Conservation (phyloP, 2,329 filamentous ascomycete genomes). For the Alternaria postmessia region DNA sequence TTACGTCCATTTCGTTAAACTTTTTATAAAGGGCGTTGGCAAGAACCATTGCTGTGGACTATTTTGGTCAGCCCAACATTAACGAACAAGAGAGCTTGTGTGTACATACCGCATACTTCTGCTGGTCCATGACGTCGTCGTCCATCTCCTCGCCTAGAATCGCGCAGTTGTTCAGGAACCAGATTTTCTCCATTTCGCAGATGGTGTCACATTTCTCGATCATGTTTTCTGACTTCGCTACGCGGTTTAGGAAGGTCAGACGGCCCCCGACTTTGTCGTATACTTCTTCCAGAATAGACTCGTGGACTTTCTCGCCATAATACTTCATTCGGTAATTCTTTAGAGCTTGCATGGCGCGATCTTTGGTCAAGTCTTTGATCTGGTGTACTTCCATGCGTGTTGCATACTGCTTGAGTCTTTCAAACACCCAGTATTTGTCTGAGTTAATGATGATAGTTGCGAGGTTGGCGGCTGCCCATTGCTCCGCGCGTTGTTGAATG, state of each 20-base stretch:
- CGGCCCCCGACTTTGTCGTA: slow-evolving; percentile 89
- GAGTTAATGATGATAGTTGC: slow-evolving; percentile 94
- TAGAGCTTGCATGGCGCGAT: slow-evolving; percentile 78
- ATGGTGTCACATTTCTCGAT: slow-evolving; percentile 77
- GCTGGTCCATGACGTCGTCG: slow-evolving; percentile 97
- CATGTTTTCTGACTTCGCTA: slow-evolving; percentile 89
- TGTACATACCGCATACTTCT: slow-evolving; percentile 84
- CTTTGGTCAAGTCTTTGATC: slow-evolving; percentile 82
- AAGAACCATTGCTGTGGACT: slow-evolving; percentile 92
- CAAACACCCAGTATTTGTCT: slow-evolving; percentile 99
- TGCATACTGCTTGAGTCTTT: slow-evolving; percentile 88
- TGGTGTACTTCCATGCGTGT: slow-evolving; percentile 95
- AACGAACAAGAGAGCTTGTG: background rate
- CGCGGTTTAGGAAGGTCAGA: slow-evolving; percentile 84
- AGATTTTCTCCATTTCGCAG: slow-evolving; percentile 74
- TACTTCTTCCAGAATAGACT: slow-evolving; percentile 72
- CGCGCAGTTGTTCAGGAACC: slow-evolving; percentile 80
- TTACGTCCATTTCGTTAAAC: slow-evolving; percentile 69
- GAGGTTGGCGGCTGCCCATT: slow-evolving; percentile 92
- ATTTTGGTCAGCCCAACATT: background rate
- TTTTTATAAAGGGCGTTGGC: slow-evolving; percentile 89
- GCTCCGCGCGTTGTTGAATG: slow-evolving; percentile 92
- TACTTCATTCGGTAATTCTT: slow-evolving; percentile 82
- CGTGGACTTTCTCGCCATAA: slow-evolving; percentile 67
- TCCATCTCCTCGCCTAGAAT: slow-evolving; percentile 82